Evolutionary conservation across 2,329 filamentous ascomycete species (phyloP).

Genomic region (Colletotrichum karsti): DNA sequence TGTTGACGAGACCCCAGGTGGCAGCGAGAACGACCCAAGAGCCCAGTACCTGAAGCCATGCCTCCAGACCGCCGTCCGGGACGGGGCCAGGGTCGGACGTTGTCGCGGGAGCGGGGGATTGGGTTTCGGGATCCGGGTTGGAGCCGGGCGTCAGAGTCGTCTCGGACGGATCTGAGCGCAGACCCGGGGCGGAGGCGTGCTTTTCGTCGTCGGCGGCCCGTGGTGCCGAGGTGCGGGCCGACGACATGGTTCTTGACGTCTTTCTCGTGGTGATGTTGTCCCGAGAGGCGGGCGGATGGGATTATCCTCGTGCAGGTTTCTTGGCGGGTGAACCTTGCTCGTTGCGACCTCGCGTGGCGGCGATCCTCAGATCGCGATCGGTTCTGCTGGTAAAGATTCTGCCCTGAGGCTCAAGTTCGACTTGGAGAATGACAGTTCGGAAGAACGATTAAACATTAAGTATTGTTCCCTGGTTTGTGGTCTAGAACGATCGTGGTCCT

Average conservation of each 20-base stretch:
- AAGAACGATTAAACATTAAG: slow-evolving; percentile 1
- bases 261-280: not conserved
- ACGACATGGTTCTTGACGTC: slow-evolving; percentile 1
- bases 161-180: slow-evolving; percentile 4
- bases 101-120: not conserved
- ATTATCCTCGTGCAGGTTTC: not conserved
- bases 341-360: not conserved
- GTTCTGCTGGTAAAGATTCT: not conserved
- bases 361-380: not conserved
- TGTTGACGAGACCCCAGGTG: slow-evolving; percentile 47
- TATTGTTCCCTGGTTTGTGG: not conserved
- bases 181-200: not conserved
- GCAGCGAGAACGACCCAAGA: slow-evolving; percentile 30
- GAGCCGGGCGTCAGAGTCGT: slow-evolving; percentile 4
- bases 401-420: not conserved
- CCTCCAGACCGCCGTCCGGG: slow-evolving; percentile 35
- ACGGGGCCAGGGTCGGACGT: slow-evolving; percentile 14
- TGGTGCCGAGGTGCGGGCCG: not conserved
- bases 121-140: not conserved
- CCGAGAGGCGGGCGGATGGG: not conserved
- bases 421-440: not conserved
- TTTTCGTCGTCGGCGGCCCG: not conserved
- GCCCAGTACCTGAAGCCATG: slow-evolving; percentile 37
- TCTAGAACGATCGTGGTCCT: not conserved
- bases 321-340: slow-evolving; percentile 4